A percentile compares a stretch with the other conserved stretches of the same genome.
Conservation (phyloP, 768 basidiomycete genomes). For the Trametes maxima region DNA sequence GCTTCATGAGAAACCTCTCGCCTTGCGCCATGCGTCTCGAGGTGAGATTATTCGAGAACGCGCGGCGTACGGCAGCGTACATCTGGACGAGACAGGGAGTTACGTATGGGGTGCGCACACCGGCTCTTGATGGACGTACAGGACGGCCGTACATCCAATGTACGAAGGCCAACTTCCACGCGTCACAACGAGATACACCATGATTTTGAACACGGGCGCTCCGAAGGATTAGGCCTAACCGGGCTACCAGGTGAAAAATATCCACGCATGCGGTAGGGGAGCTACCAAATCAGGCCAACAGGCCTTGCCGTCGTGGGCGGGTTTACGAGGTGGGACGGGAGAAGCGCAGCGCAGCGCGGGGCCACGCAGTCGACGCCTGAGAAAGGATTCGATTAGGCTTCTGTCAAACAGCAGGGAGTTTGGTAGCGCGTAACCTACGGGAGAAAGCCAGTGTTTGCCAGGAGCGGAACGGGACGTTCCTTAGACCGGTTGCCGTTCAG, state of each 20-base stretch:
- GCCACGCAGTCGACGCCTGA: background rate
- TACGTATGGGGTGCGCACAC: background rate
- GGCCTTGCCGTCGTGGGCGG: background rate
- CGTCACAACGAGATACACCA: background rate
- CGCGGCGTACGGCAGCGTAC: too few species aligned
- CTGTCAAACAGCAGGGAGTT: background rate
- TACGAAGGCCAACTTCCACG: too few species aligned
- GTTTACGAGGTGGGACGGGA: too few species aligned
- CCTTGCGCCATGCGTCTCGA: background rate
- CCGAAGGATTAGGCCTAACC: conserved; percentile 9
- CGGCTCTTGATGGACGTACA: too few species aligned
- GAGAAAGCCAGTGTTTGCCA: background rate
- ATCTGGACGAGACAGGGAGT: too few species aligned
- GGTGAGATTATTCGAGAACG: background rate
- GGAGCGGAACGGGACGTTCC: too few species aligned
- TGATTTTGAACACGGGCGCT: conserved; percentile 1
- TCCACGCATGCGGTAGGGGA: background rate
- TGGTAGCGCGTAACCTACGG: background rate
- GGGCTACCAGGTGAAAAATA: background rate
- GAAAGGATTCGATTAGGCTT: background rate
- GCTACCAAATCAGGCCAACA: background rate
- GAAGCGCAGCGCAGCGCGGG: too few species aligned
- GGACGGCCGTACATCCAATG: too few species aligned
- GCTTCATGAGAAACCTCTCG: conserved; percentile 1
- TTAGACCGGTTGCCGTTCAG: too few species aligned